phyloP scores from a whole-genome alignment of 768 basidiomycete genomes.

The Mycena indigotica region DNA sequence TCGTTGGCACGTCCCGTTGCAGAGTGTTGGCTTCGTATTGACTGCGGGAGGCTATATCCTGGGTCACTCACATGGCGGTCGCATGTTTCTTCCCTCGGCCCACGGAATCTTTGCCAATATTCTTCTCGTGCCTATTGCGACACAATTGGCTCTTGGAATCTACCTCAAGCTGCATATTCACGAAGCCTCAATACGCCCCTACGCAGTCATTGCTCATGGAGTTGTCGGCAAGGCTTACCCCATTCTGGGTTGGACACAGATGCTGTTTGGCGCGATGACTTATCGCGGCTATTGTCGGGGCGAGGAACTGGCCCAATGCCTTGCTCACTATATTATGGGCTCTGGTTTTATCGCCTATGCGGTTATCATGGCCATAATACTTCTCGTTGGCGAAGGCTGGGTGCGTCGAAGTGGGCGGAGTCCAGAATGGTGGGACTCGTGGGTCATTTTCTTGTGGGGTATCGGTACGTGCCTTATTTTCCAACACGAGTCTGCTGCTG shows the following conservation, averaged over 20 bases:
- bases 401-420: slow-evolving; percentile 67
- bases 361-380: slow-evolving; percentile 74
- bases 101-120: slow-evolving; percentile 74
- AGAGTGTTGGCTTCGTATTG: slow-evolving; percentile 71
- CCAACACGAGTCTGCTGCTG: neutral
- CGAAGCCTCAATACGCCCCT: slow-evolving; percentile 72
- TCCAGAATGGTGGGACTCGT: slow-evolving; percentile 87
- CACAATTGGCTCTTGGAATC: slow-evolving; percentile 74
- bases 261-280: slow-evolving; percentile 81
- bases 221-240: slow-evolving; percentile 85
- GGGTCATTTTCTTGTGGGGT: slow-evolving; percentile 62
- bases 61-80: slow-evolving; percentile 85
- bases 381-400: slow-evolving; percentile 80
- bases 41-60: slow-evolving; percentile 76
- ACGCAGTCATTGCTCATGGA: slow-evolving; percentile 70
- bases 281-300: slow-evolving; percentile 79
- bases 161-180: slow-evolving; percentile 93
- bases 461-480: slow-evolving; percentile 46
- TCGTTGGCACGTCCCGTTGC: slow-evolving; percentile 89
- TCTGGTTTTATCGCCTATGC: slow-evolving; percentile 90
- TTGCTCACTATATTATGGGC: slow-evolving; percentile 89
- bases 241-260: slow-evolving; percentile 85
- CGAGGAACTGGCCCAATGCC: slow-evolving; percentile 80
- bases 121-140: slow-evolving; percentile 61
- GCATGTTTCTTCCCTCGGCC: slow-evolving; percentile 70